phyloP scores from a whole-genome alignment of 805 yeast genomes.

The Candida michaelii region DNA sequence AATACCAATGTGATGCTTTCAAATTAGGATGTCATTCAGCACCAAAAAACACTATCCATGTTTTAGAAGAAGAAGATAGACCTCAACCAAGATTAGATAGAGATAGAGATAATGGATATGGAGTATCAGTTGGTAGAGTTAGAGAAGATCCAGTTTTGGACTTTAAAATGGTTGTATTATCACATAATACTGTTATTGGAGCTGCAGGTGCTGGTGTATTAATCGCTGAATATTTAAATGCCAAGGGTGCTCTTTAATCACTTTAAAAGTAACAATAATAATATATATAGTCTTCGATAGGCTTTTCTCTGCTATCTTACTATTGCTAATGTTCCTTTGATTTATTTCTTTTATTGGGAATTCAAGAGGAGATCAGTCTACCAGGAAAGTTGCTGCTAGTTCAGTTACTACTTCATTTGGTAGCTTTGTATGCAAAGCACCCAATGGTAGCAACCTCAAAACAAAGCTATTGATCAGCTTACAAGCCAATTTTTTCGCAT shows the following conservation, averaged over 20 bases:
- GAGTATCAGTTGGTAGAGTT: conserved; percentile 91
- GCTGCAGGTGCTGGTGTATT: conserved; percentile 98
- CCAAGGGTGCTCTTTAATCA: conserved; percentile 65
- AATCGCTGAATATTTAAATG: conserved; percentile 86
- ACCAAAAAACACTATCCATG: conserved; percentile 89
- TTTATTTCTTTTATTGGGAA: too few species aligned
- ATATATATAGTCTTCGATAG: too few species aligned
- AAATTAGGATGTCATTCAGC: conserved; percentile 84
- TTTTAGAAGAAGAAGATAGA: conserved; percentile 85
- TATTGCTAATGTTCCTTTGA: too few species aligned
- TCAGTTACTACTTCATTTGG: too few species aligned
- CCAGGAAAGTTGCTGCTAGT: too few species aligned
- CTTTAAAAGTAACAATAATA: too few species aligned
- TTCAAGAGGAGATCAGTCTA: too few species aligned
- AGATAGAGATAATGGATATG: conserved; percentile 90
- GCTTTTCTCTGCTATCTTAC: too few species aligned
- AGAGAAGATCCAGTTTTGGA: conserved; percentile 93
- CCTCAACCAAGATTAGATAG: conserved; percentile 98
- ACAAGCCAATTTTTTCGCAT: too few species aligned
- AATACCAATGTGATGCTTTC: conserved; percentile 82
- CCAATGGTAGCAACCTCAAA: too few species aligned
- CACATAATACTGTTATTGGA: conserved; percentile 96
- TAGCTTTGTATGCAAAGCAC: too few species aligned
- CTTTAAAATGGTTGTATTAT: conserved; percentile 93
- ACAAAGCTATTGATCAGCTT: too few species aligned